Evolutionary conservation across 306 rosid genomes (phyloP).

Genomic region (barrel medic (Medicago truncatula)): MtrunA17r5.0-ANR NC_053047.1:3212501-3213000

Average conservation of each 20-base stretch:
- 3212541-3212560: neutral
- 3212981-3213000: slow-evolving; percentile 5
- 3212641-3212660: slow-evolving; percentile 18
- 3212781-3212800: slow-evolving; percentile 15
- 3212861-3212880: slow-evolving; percentile 56
- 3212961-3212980: slow-evolving; percentile 16
- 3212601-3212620: neutral
- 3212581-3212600: neutral
- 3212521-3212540: slow-evolving; percentile 14
- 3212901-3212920: slow-evolving; percentile 36
- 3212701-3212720: neutral
- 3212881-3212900: slow-evolving; percentile 70
- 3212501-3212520: neutral
- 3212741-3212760: neutral
- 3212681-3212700: slow-evolving; percentile 21
- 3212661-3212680: slow-evolving; percentile 2
- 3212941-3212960: slow-evolving; percentile 9
- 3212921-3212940: slow-evolving; percentile 9
- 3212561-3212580: slow-evolving; percentile 1
- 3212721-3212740: neutral
- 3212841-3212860: slow-evolving; percentile 84
- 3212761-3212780: slow-evolving; percentile 4
- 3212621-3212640: slow-evolving; percentile 5
- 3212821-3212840: slow-evolving; percentile 84
- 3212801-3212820: slow-evolving; percentile 66